A percentile compares a stretch with the other conserved stretches of the same genome.
These are phyloP conservation scores for Ascocoryne sarcoides DNA, from an alignment of 2,329 filamentous ascomycete species.

Conservation along the genomic window DNA sequence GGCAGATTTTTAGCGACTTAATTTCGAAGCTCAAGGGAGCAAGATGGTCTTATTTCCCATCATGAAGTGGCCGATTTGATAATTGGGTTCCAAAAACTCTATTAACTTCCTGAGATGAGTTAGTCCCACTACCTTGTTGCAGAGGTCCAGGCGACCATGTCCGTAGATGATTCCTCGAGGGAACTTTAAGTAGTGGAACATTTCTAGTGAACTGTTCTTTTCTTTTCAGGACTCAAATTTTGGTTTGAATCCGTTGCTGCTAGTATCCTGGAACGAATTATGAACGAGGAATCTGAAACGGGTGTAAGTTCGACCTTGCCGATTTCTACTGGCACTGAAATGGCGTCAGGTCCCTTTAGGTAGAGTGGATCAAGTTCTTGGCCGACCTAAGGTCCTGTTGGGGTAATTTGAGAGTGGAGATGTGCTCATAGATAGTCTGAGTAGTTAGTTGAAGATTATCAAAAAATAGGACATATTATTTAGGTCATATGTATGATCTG, in stretches of 20 bases:
- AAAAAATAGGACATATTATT: no score
- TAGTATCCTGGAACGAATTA: constrained; percentile 3
- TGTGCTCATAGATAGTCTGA: no score
- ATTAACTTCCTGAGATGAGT: constrained; percentile 42
- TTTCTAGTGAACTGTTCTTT: constrained; percentile 1
- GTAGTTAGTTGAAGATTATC: no score
- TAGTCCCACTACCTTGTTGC: constrained; percentile 46
- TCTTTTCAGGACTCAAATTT: constrained; percentile 1
- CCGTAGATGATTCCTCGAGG: constrained; percentile 33
- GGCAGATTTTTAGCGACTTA: no score
- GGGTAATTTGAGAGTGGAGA: no score
- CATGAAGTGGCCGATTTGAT: constrained; percentile 42
- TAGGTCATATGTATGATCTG: no score
- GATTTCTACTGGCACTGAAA: constrained; percentile 17
- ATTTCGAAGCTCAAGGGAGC: no score
- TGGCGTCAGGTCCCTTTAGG: constrained; percentile 12
- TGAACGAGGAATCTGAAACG: constrained; percentile 12
- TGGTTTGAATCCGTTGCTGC: neutral
- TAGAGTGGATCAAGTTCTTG: constrained; percentile 15
- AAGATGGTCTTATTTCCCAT: no score
- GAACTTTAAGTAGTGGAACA: constrained; percentile 7
- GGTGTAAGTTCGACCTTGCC: constrained; percentile 11
- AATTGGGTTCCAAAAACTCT: constrained; percentile 38
- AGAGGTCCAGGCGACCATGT: constrained; percentile 45
- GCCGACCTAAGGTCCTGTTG: constrained; percentile 13